A percentile compares a stretch with the other conserved stretches of the same genome.
Evolutionary conservation across 2,329 filamentous ascomycete species (phyloP).

Genomic region (Colletotrichum navitas): DNA sequence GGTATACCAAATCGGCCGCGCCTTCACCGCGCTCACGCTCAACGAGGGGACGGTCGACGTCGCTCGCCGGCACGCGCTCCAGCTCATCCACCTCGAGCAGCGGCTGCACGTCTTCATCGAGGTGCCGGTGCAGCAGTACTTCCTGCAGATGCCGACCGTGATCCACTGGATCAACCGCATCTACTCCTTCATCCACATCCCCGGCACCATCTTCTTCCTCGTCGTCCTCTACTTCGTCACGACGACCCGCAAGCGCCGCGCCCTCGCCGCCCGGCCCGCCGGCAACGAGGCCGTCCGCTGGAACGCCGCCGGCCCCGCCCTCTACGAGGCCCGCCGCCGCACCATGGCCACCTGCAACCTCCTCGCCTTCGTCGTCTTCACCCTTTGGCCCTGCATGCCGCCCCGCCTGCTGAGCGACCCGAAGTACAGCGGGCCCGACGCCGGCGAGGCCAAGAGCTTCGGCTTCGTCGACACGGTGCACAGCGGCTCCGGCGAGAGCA

Average conservation of each 20-base stretch:
- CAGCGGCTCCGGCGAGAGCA: constrained; percentile 64
- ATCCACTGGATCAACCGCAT: constrained; percentile 79
- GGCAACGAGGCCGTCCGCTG: constrained; percentile 47
- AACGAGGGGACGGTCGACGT: constrained; percentile 76
- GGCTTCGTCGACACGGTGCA: constrained; percentile 66
- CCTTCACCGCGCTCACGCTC: constrained; percentile 77
- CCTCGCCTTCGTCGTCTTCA: constrained; percentile 65
- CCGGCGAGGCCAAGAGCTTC: constrained; percentile 68
- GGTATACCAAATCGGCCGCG: constrained; percentile 81
- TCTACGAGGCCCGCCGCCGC: constrained; percentile 68
- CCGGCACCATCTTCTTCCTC: constrained; percentile 78
- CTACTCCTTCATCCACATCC: constrained; percentile 84
- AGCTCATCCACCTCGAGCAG: constrained; percentile 76
- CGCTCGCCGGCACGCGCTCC: constrained; percentile 75
- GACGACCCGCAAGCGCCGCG: constrained; percentile 67
- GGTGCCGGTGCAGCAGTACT: constrained; percentile 68
- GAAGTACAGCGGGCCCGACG: constrained; percentile 66
- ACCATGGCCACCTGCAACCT: constrained; percentile 69
- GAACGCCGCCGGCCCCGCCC: constrained; percentile 54
- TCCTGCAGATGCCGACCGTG: constrained; percentile 62
- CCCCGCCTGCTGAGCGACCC: constrained; percentile 67
- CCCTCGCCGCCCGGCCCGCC: constrained; percentile 46
- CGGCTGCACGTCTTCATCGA: constrained; percentile 74
- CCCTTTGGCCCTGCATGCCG: constrained; percentile 67
- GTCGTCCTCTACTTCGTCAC: constrained; percentile 77